Conservation (phyloP, 2,329 filamentous ascomycete genomes). For the Biscogniauxia sp. region DNA sequence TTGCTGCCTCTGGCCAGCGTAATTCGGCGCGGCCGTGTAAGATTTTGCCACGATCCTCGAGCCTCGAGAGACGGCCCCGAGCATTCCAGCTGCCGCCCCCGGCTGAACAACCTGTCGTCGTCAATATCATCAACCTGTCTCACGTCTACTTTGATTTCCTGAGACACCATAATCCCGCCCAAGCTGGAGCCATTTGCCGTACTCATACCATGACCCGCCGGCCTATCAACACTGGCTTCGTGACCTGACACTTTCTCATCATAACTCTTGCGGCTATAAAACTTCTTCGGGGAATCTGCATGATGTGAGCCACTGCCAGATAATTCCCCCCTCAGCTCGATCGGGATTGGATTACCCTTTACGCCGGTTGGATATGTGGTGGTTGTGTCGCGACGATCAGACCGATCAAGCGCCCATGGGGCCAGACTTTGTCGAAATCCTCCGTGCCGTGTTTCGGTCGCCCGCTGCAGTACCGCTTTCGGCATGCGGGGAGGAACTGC, state of each 20-base stretch:
- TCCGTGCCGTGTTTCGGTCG: slow-evolving; percentile 1
- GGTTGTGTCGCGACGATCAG: slow-evolving; percentile 7
- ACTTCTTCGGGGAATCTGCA: slow-evolving; percentile 34
- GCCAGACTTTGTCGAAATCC: slow-evolving; percentile 9
- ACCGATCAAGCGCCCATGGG: slow-evolving; percentile 3
- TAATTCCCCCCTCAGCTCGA: slow-evolving; percentile 22
- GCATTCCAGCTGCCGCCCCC: slow-evolving; percentile 4
- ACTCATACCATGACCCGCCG: slow-evolving; percentile 13
- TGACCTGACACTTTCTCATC: slow-evolving; percentile 4
- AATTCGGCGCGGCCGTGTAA: slow-evolving; percentile 10
- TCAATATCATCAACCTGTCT: slow-evolving; percentile 28
- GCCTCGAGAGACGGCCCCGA: not conserved
- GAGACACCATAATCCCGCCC: slow-evolving; percentile 61
- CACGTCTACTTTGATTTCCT: slow-evolving; percentile 58
- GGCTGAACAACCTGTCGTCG: slow-evolving; percentile 5
- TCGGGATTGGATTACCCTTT: slow-evolving; percentile 31
- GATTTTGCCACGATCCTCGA: not conserved
- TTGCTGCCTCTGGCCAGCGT: slow-evolving; percentile 19
- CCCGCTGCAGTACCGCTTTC: slow-evolving; percentile 13
- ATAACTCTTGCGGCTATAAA: slow-evolving; percentile 23
- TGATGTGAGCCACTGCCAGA: slow-evolving; percentile 27
- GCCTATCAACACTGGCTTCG: slow-evolving; percentile 13
- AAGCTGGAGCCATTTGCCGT: slow-evolving; percentile 27
- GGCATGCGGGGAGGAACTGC: slow-evolving; percentile 23
- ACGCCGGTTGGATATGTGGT: slow-evolving; percentile 26